Base-by-base conservation (phyloP, 257 asterid species). In the Thymus mandschuricus region DNA sequence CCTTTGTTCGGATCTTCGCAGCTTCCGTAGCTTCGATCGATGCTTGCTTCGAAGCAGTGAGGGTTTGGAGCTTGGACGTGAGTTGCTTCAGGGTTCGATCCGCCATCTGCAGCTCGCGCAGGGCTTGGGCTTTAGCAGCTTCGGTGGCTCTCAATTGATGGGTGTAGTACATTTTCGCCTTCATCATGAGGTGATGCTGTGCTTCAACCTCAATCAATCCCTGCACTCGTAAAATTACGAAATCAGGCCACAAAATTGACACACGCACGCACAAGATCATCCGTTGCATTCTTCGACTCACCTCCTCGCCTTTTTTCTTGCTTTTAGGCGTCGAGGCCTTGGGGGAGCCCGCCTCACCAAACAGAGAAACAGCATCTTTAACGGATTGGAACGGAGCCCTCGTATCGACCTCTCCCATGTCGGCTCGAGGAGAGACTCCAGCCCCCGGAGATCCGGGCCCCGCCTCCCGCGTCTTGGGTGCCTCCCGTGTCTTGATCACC, bases 121-220 rank as follows among this genome's bases (percentile, higher is more conserved):
- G 58, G 2, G 98, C 98, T 67, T 83, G 92, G 28, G 78, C 78
- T 76, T 85, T 89, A 1, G 89, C 77, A 6, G 80, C 69, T 48
- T 91, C 96, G 1, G 90, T 79, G 30, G 30, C 81, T 66, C 75
- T 78, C 41, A 89, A 72, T 10, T 86, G 85, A 12, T 81, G 86
- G 62, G 78, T 85, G 75, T 82, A 82, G 81, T 73, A 69, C 1
- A 80, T 91, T 0, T 86, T 81, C 64, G 90, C 89, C 75, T 86
- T 85, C 15, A 83, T 48, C 68, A 87, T 83, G 80, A 87, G 79
- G 66, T 83, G 90, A 74, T 88, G 88, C 34, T 84, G 91, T 0
- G 98, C 83, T 74, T 91, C 99, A 80, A 84, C 88, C 78, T 91
- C 95, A 38, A 94, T 79, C 75, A 94, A 97, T 60, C 93, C 78